phyloP scores from a whole-genome alignment of 2,329 filamentous ascomycete species.

The Eutypella sp. region DNA sequence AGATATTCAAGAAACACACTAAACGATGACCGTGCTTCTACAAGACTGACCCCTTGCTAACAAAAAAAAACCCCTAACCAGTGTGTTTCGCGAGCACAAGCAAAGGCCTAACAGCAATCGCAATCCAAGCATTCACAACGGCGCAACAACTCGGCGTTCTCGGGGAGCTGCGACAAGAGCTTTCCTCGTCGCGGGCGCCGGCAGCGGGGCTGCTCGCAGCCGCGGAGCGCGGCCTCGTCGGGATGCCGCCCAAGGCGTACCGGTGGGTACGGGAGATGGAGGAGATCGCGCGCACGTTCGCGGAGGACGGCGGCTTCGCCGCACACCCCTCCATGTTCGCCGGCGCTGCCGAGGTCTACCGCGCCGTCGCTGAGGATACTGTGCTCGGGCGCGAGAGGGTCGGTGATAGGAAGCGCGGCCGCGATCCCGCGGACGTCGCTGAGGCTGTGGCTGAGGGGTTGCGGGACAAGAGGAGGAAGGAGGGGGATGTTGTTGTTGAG shows the following conservation, averaged over 20 bases:
- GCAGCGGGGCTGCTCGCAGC: slow-evolving; percentile 33
- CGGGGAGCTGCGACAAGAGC: slow-evolving; percentile 49
- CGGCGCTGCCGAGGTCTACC: slow-evolving; percentile 58
- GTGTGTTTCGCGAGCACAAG: slow-evolving; percentile 57
- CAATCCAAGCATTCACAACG: slow-evolving; percentile 66
- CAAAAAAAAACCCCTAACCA: not conserved
- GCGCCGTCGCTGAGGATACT: slow-evolving; percentile 55
- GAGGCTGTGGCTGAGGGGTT: slow-evolving; percentile 27
- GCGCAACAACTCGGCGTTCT: slow-evolving; percentile 60
- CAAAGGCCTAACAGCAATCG: slow-evolving; percentile 64
- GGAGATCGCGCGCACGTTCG: slow-evolving; percentile 65
- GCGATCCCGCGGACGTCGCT: slow-evolving; percentile 54
- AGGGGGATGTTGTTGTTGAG: too few species aligned
- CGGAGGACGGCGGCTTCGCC: slow-evolving; percentile 58
- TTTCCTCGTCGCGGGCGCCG: slow-evolving; percentile 45
- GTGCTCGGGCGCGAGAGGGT: slow-evolving; percentile 56
- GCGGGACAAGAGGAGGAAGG: slow-evolving; percentile 27
- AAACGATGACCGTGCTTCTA: not conserved
- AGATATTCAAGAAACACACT: not conserved
- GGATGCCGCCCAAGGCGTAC: slow-evolving; percentile 70
- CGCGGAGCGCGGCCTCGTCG: slow-evolving; percentile 47
- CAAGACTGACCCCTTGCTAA: not conserved
- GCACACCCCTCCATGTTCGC: slow-evolving; percentile 43
- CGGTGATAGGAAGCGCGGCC: slow-evolving; percentile 50
- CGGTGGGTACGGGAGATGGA: slow-evolving; percentile 75